Conservation (phyloP, 805 yeast genomes). For the Yarrowia osloensis region DNA sequence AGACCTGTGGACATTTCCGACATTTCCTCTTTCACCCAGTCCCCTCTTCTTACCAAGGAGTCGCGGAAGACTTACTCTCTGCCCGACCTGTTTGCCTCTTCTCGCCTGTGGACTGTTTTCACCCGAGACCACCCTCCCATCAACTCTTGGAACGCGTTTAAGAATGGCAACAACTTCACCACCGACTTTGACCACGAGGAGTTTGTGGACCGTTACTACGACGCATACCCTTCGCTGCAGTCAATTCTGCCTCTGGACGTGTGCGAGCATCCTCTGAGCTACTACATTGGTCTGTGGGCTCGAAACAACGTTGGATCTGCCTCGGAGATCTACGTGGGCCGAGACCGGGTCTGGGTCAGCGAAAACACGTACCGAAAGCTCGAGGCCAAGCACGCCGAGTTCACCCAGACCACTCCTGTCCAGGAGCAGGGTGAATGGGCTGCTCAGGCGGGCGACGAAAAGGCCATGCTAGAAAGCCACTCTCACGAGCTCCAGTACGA, state of each 20-base stretch:
- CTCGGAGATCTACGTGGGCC: constrained; percentile 43
- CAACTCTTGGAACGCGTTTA: constrained; percentile 21
- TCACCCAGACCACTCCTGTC: constrained; percentile 27
- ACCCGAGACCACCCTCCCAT: constrained; percentile 14
- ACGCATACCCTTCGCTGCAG: constrained; percentile 15
- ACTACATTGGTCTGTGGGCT: constrained; percentile 44
- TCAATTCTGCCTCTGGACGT: constrained; percentile 40
- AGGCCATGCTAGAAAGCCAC: background rate
- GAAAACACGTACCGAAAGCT: constrained; percentile 45
- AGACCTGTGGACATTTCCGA: constrained; percentile 5
- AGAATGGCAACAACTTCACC: constrained; percentile 17
- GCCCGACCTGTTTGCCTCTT: constrained; percentile 4
- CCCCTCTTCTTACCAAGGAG: constrained; percentile 3
- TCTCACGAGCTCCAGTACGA: background rate
- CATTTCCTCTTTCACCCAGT: background rate
- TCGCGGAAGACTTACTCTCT: background rate
- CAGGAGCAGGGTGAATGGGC: constrained; percentile 26
- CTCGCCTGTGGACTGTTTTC: constrained; percentile 21
- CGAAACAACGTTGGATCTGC: constrained; percentile 41
- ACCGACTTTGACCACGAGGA: constrained; percentile 31
- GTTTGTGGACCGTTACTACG: constrained; percentile 23
- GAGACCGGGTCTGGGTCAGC: constrained; percentile 44
- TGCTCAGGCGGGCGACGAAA: background rate
- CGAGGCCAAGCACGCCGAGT: constrained; percentile 36
- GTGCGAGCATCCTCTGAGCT: constrained; percentile 34